Evolutionary conservation across 495 filamentous ascomycete species (phyloP).

Genomic region (Jackrogersella multiformis): DNA sequence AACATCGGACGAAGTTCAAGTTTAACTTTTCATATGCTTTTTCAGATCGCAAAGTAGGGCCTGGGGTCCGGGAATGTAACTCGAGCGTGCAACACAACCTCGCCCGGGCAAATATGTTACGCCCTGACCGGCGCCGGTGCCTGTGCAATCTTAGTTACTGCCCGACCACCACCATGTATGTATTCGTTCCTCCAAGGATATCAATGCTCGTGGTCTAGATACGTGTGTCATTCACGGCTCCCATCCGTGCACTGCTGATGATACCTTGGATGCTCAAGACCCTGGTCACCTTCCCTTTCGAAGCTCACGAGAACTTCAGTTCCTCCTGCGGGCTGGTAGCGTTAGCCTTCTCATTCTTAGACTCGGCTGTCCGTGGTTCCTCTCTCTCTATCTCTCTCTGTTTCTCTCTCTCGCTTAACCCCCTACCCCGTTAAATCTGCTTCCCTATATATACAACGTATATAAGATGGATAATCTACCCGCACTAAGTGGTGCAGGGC

Average conservation of each 20-base stretch:
- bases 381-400: not conserved
- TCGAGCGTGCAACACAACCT: constrained; percentile 28
- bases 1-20: not conserved
- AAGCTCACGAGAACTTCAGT: constrained; percentile 42
- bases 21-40: not conserved
- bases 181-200: not conserved
- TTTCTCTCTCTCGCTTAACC: not conserved
- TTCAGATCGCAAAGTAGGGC: constrained; percentile 29
- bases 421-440: not conserved
- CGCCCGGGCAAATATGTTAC: constrained; percentile 17
- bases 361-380: constrained; percentile 11
- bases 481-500: constrained; percentile 14
- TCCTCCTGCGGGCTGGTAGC: constrained; percentile 27
- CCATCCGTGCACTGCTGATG: constrained; percentile 34
- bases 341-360: constrained; percentile 31
- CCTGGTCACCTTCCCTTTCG: constrained; percentile 42
- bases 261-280: constrained; percentile 29
- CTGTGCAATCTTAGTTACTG: constrained; percentile 21
- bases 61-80: constrained; percentile 36
- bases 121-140: constrained; percentile 6
- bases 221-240: constrained; percentile 27
- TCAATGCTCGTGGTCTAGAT: constrained; percentile 38
- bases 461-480: constrained; percentile 30
- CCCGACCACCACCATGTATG: constrained; percentile 4
- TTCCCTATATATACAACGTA: not conserved